Percentiles rank a stretch among this genome's conserved stretches.
These are phyloP conservation scores for Silene latifolia DNA, from an alignment of 148 eudicot species.

Conservation along the genomic window DNA sequence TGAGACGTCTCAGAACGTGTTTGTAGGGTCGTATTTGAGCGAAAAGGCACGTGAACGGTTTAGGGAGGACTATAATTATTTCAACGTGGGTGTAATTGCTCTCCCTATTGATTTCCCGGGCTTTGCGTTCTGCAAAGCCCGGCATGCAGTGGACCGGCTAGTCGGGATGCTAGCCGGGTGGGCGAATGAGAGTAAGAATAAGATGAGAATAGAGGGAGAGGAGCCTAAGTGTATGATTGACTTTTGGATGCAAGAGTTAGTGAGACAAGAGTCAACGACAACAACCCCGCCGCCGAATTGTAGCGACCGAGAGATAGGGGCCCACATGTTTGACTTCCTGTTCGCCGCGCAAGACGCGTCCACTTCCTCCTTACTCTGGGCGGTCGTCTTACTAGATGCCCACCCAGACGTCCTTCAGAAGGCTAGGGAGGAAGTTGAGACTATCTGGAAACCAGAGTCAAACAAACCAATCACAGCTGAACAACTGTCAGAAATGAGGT, in stretches of 20 bases:
- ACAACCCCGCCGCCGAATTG: conserved; percentile 33
- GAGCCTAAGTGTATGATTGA: conserved; percentile 72
- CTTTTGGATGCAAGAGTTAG: conserved; percentile 72
- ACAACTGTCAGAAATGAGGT: conserved; percentile 50
- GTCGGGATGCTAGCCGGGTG: conserved; percentile 41
- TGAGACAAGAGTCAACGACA: conserved; percentile 33
- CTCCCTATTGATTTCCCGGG: conserved; percentile 76
- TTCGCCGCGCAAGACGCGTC: conserved; percentile 92
- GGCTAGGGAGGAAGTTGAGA: conserved; percentile 48
- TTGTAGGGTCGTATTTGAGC: conserved; percentile 59
- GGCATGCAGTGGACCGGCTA: conserved; percentile 57
- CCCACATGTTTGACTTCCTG: conserved; percentile 69
- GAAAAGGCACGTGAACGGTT: conserved; percentile 36
- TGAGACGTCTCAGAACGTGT: conserved; percentile 83
- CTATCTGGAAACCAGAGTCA: conserved; percentile 44
- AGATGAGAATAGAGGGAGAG: conserved; percentile 30
- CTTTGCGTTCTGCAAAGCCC: conserved; percentile 65
- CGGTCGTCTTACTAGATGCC: conserved; percentile 57
- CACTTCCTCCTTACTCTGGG: conserved; percentile 79
- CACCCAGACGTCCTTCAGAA: conserved; percentile 55
- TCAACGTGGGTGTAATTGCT: conserved; percentile 68
- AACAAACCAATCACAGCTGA: conserved; percentile 44
- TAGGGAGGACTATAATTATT: conserved; percentile 50
- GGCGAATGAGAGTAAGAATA: conserved; percentile 43
- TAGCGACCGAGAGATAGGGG: conserved; percentile 38